Percentiles rank a stretch among this genome's conserved stretches.
These are phyloP conservation scores for Fraxinus ornus DNA, from an alignment of 305 asterid genomes.

Conservation along the genomic window DNA sequence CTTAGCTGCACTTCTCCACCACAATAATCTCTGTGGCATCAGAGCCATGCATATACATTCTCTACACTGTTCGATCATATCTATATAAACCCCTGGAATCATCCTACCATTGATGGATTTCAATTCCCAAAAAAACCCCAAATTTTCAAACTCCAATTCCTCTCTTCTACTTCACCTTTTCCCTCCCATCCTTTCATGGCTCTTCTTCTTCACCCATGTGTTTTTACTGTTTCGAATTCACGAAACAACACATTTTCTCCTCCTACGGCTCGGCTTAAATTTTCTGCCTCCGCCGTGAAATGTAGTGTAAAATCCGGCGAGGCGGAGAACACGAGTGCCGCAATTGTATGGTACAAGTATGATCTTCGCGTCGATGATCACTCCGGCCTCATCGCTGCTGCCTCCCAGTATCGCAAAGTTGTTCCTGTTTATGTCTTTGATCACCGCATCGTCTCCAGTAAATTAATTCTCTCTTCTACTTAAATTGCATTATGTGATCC, in stretches of 20 bases:
- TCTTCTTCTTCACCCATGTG: constrained; percentile 39
- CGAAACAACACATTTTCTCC: constrained; percentile 20
- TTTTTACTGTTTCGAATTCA: constrained; percentile 28
- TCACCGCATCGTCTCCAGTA: constrained; percentile 79
- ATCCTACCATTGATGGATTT: constrained; percentile 41
- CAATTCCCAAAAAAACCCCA: constrained; percentile 19
- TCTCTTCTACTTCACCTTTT: background rate
- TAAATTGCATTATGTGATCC: background rate
- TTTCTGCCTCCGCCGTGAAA: constrained; percentile 32
- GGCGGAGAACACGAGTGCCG: constrained; percentile 41
- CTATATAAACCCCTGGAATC: constrained; percentile 17
- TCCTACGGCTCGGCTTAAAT: constrained; percentile 18
- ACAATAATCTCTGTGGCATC: constrained; percentile 42
- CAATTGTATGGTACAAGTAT: constrained; percentile 83
- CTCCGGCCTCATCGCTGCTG: constrained; percentile 69
- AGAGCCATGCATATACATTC: constrained; percentile 27
- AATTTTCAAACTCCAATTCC: constrained; percentile 13
- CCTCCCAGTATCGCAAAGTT: constrained; percentile 51
- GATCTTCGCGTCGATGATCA: constrained; percentile 88
- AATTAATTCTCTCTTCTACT: background rate
- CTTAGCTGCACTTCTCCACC: constrained; percentile 52
- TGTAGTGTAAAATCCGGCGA: constrained; percentile 37
- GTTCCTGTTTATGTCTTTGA: constrained; percentile 82
- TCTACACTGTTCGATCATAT: constrained; percentile 18
- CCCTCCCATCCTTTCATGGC: constrained; percentile 40